phyloP scores from a whole-genome alignment of 1,284 basidiomycete species.

The Trichosporon inkin region DNA sequence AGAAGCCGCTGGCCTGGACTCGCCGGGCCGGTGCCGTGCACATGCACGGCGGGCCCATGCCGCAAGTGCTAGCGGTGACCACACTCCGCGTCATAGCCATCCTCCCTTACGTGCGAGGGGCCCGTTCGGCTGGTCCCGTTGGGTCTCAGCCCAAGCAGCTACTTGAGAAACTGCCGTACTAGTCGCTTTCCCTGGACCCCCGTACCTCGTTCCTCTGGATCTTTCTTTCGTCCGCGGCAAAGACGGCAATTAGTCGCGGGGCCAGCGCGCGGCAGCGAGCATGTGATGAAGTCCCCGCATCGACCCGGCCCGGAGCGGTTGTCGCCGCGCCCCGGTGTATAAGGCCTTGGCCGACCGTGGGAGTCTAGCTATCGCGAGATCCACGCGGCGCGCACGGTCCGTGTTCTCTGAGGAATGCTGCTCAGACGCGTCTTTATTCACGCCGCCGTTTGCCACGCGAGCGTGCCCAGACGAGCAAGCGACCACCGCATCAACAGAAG shows the following conservation, averaged over 20 bases:
- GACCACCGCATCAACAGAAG: background rate
- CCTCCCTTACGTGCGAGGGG: too few species aligned
- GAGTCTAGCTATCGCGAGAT: background rate
- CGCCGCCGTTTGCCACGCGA: background rate
- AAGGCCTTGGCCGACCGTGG: background rate
- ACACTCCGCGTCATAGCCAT: background rate
- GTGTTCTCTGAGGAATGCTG: background rate
- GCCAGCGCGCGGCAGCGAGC: background rate
- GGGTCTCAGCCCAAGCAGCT: too few species aligned
- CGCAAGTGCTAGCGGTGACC: background rate
- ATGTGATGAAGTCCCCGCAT: conserved; percentile 6
- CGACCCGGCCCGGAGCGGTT: background rate
- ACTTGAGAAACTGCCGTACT: too few species aligned
- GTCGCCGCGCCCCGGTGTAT: background rate
- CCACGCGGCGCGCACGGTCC: background rate
- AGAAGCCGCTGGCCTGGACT: background rate
- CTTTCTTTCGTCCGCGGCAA: background rate
- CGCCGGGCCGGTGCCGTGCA: background rate
- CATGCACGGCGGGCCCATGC: background rate
- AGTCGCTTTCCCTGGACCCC: background rate
- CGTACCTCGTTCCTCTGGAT: background rate
- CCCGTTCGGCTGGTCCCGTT: too few species aligned
- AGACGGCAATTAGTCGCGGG: background rate
- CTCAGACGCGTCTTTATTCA: background rate
- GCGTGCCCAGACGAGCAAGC: background rate